Percentiles rank a stretch among this genome's conserved stretches.
Evolutionary conservation across 176 grass and related monocot species (phyloP).

Genomic region (Coix lacrymajobi): DNA sequence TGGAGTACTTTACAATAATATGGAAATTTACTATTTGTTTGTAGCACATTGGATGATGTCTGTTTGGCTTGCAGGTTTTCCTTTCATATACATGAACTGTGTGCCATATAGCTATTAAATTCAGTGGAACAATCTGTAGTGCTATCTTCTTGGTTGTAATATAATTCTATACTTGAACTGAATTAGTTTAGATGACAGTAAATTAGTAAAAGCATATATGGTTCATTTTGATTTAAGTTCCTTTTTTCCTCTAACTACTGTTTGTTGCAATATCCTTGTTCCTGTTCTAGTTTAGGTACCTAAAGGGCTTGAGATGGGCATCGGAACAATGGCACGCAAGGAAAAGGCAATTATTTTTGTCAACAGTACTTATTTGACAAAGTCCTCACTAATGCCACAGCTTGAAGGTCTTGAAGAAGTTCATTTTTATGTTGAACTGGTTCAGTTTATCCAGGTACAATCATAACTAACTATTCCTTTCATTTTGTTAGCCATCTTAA

Average conservation of each 20-base stretch:
- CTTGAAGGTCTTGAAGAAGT: slow-evolving; percentile 75
- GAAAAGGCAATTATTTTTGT: slow-evolving; percentile 93
- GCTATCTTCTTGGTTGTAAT: neutral
- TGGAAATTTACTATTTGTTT: neutral
- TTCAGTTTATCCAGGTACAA: slow-evolving; percentile 88
- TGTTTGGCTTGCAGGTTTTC: neutral
- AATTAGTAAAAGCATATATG: neutral
- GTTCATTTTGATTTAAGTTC: slow-evolving; percentile 16
- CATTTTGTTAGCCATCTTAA: neutral
- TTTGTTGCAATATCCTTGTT: slow-evolving; percentile 32
- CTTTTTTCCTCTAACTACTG: neutral
- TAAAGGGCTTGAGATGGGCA: slow-evolving; percentile 96
- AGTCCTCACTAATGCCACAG: slow-evolving; percentile 67
- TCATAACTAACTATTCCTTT: slow-evolving; percentile 13
- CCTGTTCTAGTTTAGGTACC: slow-evolving; percentile 72
- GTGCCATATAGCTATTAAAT: neutral
- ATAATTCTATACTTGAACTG: neutral
- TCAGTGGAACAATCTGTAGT: neutral
- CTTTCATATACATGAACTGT: neutral
- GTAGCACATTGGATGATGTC: neutral
- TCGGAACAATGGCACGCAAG: slow-evolving; percentile 71
- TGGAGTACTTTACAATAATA: neutral
- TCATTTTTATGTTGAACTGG: slow-evolving; percentile 78
- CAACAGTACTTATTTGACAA: slow-evolving; percentile 65
- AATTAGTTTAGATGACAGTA: neutral